These are phyloP conservation scores for Phytophthora nicotianae DNA, from an alignment of 352 stramenopile species.

Conservation along the genomic window DNA sequence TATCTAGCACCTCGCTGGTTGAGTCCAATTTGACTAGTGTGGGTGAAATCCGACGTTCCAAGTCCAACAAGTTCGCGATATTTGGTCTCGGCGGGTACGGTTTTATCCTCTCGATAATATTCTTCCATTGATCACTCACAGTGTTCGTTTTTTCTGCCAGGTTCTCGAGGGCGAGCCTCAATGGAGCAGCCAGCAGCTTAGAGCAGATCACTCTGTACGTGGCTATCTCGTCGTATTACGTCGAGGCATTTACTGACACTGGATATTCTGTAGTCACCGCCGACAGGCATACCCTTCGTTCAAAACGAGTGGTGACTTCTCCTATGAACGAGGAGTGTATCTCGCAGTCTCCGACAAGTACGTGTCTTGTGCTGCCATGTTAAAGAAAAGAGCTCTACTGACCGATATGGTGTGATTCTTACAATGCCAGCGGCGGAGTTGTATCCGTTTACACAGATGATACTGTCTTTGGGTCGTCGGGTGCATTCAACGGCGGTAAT, in stretches of 20 bases:
- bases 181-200: constrained; percentile 27
- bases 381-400: not conserved
- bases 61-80: constrained; percentile 48
- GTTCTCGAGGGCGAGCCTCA: constrained; percentile 45
- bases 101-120: not conserved
- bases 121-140: constrained; percentile 4
- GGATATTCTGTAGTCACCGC: constrained; percentile 17
- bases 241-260: constrained; percentile 1
- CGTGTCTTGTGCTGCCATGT: constrained; percentile 7
- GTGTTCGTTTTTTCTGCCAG: constrained; percentile 18
- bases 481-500: constrained; percentile 21
- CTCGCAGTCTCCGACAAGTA: constrained; percentile 82
- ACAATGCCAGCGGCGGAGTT: constrained; percentile 42
- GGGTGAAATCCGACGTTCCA: constrained; percentile 68
- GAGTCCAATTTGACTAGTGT: constrained; percentile 47
- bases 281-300: constrained; percentile 36
- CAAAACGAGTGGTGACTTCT: constrained; percentile 82
- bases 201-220: constrained; percentile 47
- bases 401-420: constrained; percentile 7
- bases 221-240: not conserved
- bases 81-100: constrained; percentile 73
- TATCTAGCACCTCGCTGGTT: constrained; percentile 52
- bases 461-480: constrained; percentile 22
- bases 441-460: constrained; percentile 62
- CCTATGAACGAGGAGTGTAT: constrained; percentile 47